A percentile compares a stretch with the other conserved stretches of the same genome.
phyloP scores from a whole-genome alignment of 2,329 filamentous ascomycete genomes.

The Epichloe hybrida region DNA sequence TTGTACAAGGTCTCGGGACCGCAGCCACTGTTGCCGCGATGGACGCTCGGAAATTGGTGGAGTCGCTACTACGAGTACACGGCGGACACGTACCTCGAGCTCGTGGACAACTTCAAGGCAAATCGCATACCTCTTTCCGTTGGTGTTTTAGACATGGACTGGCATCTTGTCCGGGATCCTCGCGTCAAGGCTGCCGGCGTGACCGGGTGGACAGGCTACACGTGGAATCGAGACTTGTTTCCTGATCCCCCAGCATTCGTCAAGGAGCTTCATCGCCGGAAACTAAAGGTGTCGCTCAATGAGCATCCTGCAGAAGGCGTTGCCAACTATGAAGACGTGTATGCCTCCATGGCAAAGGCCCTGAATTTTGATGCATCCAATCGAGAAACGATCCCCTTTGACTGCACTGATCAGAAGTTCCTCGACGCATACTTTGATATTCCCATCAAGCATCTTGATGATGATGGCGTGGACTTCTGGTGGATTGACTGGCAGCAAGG shows the following conservation, averaged over 20 bases:
- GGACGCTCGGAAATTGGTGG: slow-evolving; percentile 53
- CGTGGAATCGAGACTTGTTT: slow-evolving; percentile 25
- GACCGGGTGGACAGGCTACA: slow-evolving; percentile 24
- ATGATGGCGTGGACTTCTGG: slow-evolving; percentile 49
- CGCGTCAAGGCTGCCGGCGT: slow-evolving; percentile 35
- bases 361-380: slow-evolving; percentile 35
- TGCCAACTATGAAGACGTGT: slow-evolving; percentile 40
- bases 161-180: slow-evolving; percentile 41
- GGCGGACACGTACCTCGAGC: slow-evolving; percentile 37
- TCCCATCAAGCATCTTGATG: slow-evolving; percentile 42
- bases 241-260: slow-evolving; percentile 41
- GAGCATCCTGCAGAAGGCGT: slow-evolving; percentile 50
- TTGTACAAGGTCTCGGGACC: slow-evolving; percentile 42
- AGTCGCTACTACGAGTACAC: slow-evolving; percentile 47
- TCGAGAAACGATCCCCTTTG: slow-evolving; percentile 40
- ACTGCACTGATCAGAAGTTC: slow-evolving; percentile 38
- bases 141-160: slow-evolving; percentile 53
- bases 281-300: slow-evolving; percentile 43
- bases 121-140: slow-evolving; percentile 42
- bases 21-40: slow-evolving; percentile 42
- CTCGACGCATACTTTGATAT: slow-evolving; percentile 45
- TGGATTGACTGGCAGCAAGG: slow-evolving; percentile 60
- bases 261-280: slow-evolving; percentile 34
- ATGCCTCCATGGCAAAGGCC: slow-evolving; percentile 38
- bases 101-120: slow-evolving; percentile 42